These are phyloP conservation scores for Herpetospermum pedunculosum DNA, from an alignment of 306 rosid species.

Conservation along the genomic window DNA sequence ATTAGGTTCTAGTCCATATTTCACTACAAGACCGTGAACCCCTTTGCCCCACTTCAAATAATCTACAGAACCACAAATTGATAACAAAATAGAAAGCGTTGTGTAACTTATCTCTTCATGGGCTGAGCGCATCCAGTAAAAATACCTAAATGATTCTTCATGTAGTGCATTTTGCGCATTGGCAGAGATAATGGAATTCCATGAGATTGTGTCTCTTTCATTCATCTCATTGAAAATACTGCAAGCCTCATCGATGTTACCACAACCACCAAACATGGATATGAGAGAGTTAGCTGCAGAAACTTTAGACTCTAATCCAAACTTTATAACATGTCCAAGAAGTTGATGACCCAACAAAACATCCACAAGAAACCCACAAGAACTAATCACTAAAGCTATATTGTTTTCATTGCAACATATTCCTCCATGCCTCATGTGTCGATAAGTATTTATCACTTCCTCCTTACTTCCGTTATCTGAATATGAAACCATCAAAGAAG, in stretches of 20 bases:
- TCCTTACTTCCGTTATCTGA: constrained; percentile 35
- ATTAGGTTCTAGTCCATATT: constrained; percentile 57
- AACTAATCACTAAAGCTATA: constrained; percentile 44
- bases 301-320: constrained; percentile 44
- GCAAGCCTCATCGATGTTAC: constrained; percentile 42
- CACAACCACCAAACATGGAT: constrained; percentile 60
- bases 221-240: constrained; percentile 56
- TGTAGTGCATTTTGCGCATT: constrained; percentile 39
- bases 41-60: constrained; percentile 73
- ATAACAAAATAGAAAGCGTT: constrained; percentile 49
- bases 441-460: constrained; percentile 44
- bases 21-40: constrained; percentile 51
- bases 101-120: constrained; percentile 37
- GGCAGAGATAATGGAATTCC: constrained; percentile 85
- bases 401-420: constrained; percentile 56
- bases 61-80: constrained; percentile 42
- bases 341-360: constrained; percentile 51
- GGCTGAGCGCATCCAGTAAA: constrained; percentile 42
- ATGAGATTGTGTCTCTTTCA: constrained; percentile 66
- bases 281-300: constrained; percentile 71
- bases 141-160: constrained; percentile 46
- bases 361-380: constrained; percentile 65
- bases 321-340: constrained; percentile 54
- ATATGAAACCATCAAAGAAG: constrained; percentile 74
- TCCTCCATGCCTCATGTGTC: constrained; percentile 29